Evolutionary conservation across 768 basidiomycete species (phyloP), one percentile per base, ranked within the genome.

Genomic region (Suillus clintonianus): DNA sequence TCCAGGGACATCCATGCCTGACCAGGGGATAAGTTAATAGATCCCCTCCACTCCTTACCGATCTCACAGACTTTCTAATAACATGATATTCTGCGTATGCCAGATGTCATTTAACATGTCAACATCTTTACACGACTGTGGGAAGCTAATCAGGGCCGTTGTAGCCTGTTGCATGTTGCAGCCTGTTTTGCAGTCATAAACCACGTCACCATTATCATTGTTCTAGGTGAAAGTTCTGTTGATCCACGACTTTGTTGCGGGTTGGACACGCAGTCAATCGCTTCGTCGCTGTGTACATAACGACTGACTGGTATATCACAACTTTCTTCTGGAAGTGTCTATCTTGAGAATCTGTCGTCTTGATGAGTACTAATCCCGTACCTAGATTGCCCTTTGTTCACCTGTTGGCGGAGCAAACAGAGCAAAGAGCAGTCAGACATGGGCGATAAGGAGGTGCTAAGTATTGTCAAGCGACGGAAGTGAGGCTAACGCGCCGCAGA

Each of bases 401-500:
- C 7, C 54, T 56, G 24, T 39, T 39, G 36, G 39, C 22, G 13
- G 48, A 30, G 48, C 48, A 27, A 34, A 34, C 34, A 34, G 34
- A 34, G 13, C 14, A 15, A 30, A 27, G 37, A 27, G 17, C 9
- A 27, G 24, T 27, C 9, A 41, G 17, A 9, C 11, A 63, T 57
- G 51, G 74, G 72, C 54, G 75, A 71, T 72, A 69, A 63, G 51
- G 67, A 56, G 74, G 72, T 57, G 59, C 59, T 63, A n/a, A n/a
- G n/a, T n/a, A 72, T n/a, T 53, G 32, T 53, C 63, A 76, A 76
- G 68, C 67, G 68, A 71, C 68, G 71, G 72, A 67, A 77, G 63
- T 72, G 68, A 66, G 70, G 68, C 43, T 71, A 67, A 73, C 51
- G 51, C 7, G 56, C 56, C 24, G 56, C 39, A 73, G 75, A 54